phyloP scores from a whole-genome alignment of 495 filamentous ascomycete genomes.

The Paragyromitra xinjiangensis region DNA sequence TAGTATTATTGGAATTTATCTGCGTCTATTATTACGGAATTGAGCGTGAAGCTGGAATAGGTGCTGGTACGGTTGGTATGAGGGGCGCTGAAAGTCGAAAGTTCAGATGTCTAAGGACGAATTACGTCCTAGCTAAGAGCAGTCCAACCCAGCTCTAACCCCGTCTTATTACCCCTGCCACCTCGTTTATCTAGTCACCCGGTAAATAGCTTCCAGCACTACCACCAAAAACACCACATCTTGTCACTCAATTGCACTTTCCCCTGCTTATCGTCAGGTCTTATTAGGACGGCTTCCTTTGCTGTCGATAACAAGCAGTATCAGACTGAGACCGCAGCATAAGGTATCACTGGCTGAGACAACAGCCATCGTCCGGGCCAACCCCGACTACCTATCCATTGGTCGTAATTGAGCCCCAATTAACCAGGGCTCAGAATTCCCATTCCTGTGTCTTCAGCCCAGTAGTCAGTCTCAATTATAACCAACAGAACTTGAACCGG shows the following conservation, averaged over 20 bases:
- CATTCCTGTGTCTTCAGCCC: not conserved
- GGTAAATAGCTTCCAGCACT: not conserved
- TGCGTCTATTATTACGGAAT: not conserved
- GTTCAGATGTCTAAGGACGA: not conserved
- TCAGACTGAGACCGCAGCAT: not conserved
- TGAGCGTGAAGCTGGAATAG: too few relatives aligned
- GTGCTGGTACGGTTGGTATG: too few relatives aligned
- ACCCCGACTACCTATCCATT: not conserved
- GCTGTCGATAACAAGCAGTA: not conserved
- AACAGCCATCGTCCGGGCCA: not conserved
- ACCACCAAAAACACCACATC: not conserved
- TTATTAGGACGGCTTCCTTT: not conserved
- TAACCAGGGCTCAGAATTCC: not conserved
- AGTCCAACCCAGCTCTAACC: not conserved
- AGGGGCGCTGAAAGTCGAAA: not conserved
- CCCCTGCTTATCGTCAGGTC: not conserved
- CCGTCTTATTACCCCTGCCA: not conserved
- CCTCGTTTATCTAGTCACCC: not conserved
- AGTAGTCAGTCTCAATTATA: not conserved
- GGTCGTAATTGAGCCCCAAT: too few relatives aligned
- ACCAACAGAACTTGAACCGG: not conserved
- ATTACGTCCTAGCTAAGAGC: too few relatives aligned
- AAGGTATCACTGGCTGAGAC: not conserved
- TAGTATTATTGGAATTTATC: constrained; percentile 11
- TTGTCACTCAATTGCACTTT: not conserved